Percentiles rank a stretch among this genome's conserved stretches.
Conservation (phyloP, 2,329 filamentous ascomycete genomes). For the Tolypocladium nubicola region DNA sequence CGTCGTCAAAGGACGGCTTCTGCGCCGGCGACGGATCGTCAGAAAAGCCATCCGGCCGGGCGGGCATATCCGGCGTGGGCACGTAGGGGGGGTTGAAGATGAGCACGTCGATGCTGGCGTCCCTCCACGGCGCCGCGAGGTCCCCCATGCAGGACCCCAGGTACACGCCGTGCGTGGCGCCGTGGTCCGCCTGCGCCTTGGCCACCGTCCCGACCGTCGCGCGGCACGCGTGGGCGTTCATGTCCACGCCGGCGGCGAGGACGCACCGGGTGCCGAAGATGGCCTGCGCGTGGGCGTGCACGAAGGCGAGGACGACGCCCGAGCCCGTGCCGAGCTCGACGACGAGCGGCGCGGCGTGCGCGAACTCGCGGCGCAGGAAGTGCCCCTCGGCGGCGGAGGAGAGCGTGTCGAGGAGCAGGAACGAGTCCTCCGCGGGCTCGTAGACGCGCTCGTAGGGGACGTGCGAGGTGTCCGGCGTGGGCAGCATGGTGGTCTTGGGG, state of each 20-base stretch:
- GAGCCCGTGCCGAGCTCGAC: conserved; percentile 87
- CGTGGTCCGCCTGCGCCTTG: conserved; percentile 26
- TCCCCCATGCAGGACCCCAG: conserved; percentile 62
- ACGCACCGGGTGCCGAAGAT: conserved; percentile 66
- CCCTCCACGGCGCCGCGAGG: conserved; percentile 50
- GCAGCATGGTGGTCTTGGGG: conserved; percentile 53
- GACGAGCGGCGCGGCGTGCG: conserved; percentile 43
- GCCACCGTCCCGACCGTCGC: conserved; percentile 62
- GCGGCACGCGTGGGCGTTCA: conserved; percentile 73
- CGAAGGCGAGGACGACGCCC: conserved; percentile 85
- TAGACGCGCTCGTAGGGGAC: conserved; percentile 84
- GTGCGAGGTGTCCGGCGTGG: conserved; percentile 87
- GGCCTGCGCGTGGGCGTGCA: conserved; percentile 59
- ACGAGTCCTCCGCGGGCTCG: conserved; percentile 93
- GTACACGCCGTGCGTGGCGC: conserved; percentile 36
- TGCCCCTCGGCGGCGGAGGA: conserved; percentile 57
- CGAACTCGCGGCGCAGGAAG: conserved; percentile 60
- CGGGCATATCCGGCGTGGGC: conserved; percentile 67
- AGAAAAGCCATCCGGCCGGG: conserved; percentile 24
- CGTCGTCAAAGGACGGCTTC: conserved; percentile 55
- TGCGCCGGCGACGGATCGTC: conserved; percentile 14
- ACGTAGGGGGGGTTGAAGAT: conserved; percentile 98
- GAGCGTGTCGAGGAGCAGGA: conserved; percentile 83
- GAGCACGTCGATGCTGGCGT: conserved; percentile 61
- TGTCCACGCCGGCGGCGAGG: conserved; percentile 68